Evolutionary conservation across 2,329 filamentous ascomycete genomes (phyloP), one percentile per base, ranked within the genome.

Genomic region (Hypoxylon sp.): DNA sequence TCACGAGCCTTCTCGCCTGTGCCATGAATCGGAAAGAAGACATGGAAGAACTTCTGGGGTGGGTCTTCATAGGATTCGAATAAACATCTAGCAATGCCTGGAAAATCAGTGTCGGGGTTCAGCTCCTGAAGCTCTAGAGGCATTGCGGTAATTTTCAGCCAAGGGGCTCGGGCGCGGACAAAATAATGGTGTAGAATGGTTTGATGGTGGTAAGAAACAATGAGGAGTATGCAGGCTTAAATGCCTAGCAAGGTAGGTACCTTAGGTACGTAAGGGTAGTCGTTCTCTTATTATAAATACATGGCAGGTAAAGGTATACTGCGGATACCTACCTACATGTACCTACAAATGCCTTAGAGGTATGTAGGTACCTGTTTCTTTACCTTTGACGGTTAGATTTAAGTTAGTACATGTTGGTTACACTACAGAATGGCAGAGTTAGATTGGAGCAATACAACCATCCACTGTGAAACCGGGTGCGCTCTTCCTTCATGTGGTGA

Each of bases 61-160:
- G 76, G 76, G 5, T 71, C 39, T 53, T 78, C 74, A 29, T 76
- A 73, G 0, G 75, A 71, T 6, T 77, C 74, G 26, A 74, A 73
- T 33, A 76, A 26, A 35, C 74, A 70, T 31, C 70, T 51, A 2
- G 74, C 62, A 11, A 74, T 35, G 0, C 39, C 67, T 1, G 67
- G 71, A 11, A 78, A 78, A 10, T 81, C 79, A 2, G 24, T 52
- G 5, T 64, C 57, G 13, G 58, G n/a, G 46, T 73, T 55, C 26
- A 75, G 35, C 19, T 72, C 67, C 9, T 61, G 67, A 22, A 70
- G 62, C 35, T 54, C 50, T 24, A 62, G 22, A 50, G 42, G 35
- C 59, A 62, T 62, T 33, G 22, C n/a, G 26, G 17, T 6, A 22
- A 35, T 35, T 50, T 11, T 11, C 13, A 19, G 5, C 4, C 26